Percentiles rank a stretch among this genome's conserved stretches.
Conservation (phyloP, 768 basidiomycete genomes). For the Panellus pusillus region DNA sequence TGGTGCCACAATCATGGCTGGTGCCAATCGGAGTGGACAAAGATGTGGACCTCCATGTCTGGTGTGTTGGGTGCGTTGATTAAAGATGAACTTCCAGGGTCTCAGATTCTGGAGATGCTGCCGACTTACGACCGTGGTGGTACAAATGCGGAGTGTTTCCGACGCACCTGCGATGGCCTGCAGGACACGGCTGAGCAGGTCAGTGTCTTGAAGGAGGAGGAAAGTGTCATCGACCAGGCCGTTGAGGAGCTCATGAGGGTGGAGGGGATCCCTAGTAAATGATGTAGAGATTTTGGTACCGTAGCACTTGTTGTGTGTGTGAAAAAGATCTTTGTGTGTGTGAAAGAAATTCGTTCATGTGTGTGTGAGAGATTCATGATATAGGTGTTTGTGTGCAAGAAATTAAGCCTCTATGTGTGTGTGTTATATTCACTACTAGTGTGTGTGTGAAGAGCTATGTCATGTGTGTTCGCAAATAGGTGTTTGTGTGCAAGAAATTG, state of each 20-base stretch:
- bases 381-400: no score
- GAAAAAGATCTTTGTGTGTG: not conserved
- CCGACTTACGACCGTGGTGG: not conserved
- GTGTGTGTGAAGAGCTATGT: no score
- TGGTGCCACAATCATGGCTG: not conserved
- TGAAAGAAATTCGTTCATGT: not conserved
- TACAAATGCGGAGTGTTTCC: not conserved
- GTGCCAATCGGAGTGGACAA: not conserved
- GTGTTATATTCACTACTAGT: no score
- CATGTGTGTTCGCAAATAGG: no score
- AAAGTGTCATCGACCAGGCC: not conserved
- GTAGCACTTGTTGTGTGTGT: not conserved
- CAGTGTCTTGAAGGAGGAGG: conserved; percentile 7
- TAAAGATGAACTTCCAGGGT: not conserved
- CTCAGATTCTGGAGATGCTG: not conserved
- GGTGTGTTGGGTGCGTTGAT: conserved; percentile 3
- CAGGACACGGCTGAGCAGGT: not conserved
- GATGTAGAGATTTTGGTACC: no score
- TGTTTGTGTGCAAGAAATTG: no score
- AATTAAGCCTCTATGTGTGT: no score
- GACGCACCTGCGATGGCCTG: conserved; percentile 1
- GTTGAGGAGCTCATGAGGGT: not conserved
- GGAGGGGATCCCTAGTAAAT: not conserved
- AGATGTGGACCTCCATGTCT: not conserved
- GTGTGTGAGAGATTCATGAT: no score